These are phyloP conservation scores for Monilinia laxa DNA, from an alignment of 2,329 filamentous ascomycete genomes.

Conservation along the genomic window DNA sequence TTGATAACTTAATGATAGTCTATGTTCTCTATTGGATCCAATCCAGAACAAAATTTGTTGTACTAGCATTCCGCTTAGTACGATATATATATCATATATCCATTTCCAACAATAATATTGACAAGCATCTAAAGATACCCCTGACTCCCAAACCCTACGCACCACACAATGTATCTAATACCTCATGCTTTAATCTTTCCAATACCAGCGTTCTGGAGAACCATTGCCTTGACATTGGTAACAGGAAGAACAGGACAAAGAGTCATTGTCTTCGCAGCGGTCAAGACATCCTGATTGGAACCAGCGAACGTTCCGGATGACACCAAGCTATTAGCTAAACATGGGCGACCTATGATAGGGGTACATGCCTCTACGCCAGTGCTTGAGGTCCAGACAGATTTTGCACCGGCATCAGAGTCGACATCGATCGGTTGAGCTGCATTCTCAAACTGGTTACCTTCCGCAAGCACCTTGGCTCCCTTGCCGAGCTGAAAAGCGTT, in stretches of 20 bases:
- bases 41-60: too few species aligned
- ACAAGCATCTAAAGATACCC: too few species aligned
- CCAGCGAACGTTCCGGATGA: neutral
- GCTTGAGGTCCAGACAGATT: neutral
- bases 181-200: neutral
- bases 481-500: neutral
- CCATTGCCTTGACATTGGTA: neutral
- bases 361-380: neutral
- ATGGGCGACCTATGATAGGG: neutral
- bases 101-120: too few species aligned
- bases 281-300: neutral
- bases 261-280: neutral
- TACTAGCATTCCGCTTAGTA: too few species aligned
- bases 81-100: too few species aligned
- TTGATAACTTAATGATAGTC: too few species aligned
- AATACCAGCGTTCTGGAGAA: neutral
- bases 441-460: slow-evolving; percentile 2
- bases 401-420: neutral
- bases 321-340: neutral
- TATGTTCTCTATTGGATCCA: too few species aligned
- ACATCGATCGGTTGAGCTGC: neutral
- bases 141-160: neutral
- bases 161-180: neutral
- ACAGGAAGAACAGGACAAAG: neutral
- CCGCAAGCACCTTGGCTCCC: neutral